Evolutionary conservation across 306 rosid species (phyloP), one percentile per base, ranked within the genome.

Genomic region (Phaseolus lunatus): DNA sequence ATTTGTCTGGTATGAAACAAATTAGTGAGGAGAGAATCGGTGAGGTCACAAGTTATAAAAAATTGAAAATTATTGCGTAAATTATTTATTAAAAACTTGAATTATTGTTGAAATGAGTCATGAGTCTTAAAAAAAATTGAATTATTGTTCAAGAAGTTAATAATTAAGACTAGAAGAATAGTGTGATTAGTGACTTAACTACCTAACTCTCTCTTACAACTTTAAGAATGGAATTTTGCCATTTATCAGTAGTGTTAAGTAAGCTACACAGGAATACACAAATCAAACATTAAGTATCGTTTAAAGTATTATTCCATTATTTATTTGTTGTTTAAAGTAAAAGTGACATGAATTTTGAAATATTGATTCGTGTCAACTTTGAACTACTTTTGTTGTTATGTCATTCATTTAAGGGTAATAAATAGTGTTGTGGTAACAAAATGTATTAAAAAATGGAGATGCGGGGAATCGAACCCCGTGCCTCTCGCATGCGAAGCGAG

Each of bases 381-480:
- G 14, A 3, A 16, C 18, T n/a, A 3, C 7, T 18, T 64, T 58
- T 58, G 0, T 62, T 62, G 15, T 7, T 6, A 1, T 22, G 20
- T 41, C 5, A 5, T 16, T 24, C 15, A 3, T 67, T 14, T 26
- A 15, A 23, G 23, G 58, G 58, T 23, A 24, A 45, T 47, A 26
- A 45, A 45, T 26, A 24, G 16, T 67, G 4, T 15, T 67, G 1
- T 22, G 11, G 72, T 3, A 24, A n/a, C n/a, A n/a, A n/a, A n/a
- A n/a, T n/a, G n/a, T 24, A 24, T 24, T 24, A 1, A 24, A 1
- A 24, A 24, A 24, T 31, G 79, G 98, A 93, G 94, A 88, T 90
- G 98, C 97, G 89, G 98, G 96, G 98, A 93, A 90, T 93, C 94
- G 91, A 93, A 93, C 94, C 91, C 98, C 91, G 94, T 91, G 93